Base-by-base conservation (phyloP, 2,329 filamentous ascomycete genomes). In the Thermothelomyces thermophilus region DNA sequence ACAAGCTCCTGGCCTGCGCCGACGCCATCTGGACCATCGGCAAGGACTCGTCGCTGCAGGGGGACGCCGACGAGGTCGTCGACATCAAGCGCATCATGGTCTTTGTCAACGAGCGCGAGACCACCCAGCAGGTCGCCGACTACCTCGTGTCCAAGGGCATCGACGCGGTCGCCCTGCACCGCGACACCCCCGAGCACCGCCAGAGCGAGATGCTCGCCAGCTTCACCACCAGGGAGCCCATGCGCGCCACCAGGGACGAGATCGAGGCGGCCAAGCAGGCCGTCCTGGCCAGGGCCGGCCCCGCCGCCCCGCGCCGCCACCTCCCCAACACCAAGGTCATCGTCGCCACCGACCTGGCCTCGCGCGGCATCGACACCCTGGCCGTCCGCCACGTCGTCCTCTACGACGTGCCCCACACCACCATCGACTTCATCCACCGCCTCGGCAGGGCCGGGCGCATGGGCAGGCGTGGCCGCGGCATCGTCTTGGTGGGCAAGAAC, bases 371-470 rank as follows among this genome's bases (percentile, higher is more conserved):
- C 60, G 93, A 98, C 67, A 98, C 93, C 0, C 70, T 96, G 26
- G 86, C 88, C 16, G 91, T 97, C 16, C 80, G 87, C 50, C 88
- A 95, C 58, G 93, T 98, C 46, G 84, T 98, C 48, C 71, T 98
- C 22, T 97, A 95, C 67, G 90, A 98, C 65, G 91, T 98, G n/a
- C 93, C 93, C 4, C 91, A 97, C 64, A 95, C 88, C 0, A 95
- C 90, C 0, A 94, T 98, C 53, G 94, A 98, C 68, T 98, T 98
- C 62, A 96, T 98, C 62, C 94, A 98, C 68, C 85, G 94, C 14
- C 80, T 97, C 4, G 93, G 93, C 14, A 80, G 93, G 50, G 89
- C 93, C 1, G 93, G 93, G 0, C 80, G 93, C 30, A 97, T 97
- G 89, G 90, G 90, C 2, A 80, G 90, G 54, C 79, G 93, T 65